Conservation (phyloP, 177 flowering plant species). For the Vitis hybrid region DNA sequence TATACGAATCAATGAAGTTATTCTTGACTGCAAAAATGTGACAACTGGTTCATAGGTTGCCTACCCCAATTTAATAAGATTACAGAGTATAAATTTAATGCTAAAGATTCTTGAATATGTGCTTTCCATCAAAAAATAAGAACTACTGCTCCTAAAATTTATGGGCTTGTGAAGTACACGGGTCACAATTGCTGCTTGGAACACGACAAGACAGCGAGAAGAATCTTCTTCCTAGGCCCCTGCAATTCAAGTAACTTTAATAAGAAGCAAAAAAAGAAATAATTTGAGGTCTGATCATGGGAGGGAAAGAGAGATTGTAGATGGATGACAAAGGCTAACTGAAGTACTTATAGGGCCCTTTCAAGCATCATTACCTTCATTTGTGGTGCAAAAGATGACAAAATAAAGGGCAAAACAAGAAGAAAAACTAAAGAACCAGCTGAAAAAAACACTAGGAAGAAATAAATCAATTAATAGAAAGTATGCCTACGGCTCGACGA, state of each 20-base stretch:
- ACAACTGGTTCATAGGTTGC: conserved; percentile 3
- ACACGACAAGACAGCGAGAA: conserved; percentile 48
- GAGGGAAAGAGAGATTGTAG: not conserved
- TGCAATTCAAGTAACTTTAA: conserved; percentile 22
- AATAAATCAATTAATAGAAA: too few species aligned
- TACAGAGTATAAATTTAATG: not conserved
- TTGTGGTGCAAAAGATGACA: not conserved
- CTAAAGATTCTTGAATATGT: too few species aligned
- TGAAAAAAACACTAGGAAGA: too few species aligned
- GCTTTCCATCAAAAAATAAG: not conserved
- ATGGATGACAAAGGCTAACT: not conserved
- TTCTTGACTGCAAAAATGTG: not conserved
- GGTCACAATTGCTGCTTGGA: conserved; percentile 25
- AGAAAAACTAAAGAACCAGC: not conserved
- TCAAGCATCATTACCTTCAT: too few species aligned
- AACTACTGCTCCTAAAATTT: not conserved
- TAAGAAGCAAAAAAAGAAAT: not conserved
- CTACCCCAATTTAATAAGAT: not conserved
- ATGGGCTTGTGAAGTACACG: not conserved
- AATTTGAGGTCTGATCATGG: too few species aligned
- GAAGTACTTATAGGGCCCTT: not conserved
- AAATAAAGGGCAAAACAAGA: not conserved
- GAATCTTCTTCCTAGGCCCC: conserved; percentile 74
- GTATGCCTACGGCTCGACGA: too few species aligned
- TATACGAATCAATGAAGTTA: not conserved